Conservation (phyloP, 495 filamentous ascomycete genomes). For the Chaetomium cochliodes region DNA sequence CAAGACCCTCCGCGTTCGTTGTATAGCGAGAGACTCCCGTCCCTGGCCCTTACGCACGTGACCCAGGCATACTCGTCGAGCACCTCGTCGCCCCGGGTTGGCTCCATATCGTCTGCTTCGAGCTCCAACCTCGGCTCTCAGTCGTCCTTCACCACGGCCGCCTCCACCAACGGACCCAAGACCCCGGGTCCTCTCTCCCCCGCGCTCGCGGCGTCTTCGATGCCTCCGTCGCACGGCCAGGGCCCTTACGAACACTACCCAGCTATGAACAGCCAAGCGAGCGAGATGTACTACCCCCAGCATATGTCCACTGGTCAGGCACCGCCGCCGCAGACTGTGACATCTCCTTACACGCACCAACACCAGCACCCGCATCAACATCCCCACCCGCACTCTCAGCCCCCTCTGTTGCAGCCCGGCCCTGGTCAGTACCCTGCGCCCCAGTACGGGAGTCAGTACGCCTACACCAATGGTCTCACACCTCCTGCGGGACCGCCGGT, state of each 20-base stretch:
- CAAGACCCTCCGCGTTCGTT: conserved; percentile 64
- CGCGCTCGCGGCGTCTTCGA: conserved; percentile 42
- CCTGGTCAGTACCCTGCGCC: conserved; percentile 65
- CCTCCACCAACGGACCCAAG: conserved; percentile 57
- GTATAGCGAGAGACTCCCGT: conserved; percentile 75
- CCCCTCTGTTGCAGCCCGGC: conserved; percentile 77
- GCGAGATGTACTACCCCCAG: conserved; percentile 79
- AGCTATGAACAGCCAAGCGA: conserved; percentile 77
- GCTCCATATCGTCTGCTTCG: conserved; percentile 59
- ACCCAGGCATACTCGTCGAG: conserved; percentile 62
- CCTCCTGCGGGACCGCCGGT: conserved; percentile 67
- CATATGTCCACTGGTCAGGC: conserved; percentile 82
- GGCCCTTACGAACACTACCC: conserved; percentile 55
- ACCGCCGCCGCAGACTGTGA: conserved; percentile 76
- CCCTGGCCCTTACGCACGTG: conserved; percentile 67
- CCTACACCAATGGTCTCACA: conserved; percentile 70
- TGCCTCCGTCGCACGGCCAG: conserved; percentile 44
- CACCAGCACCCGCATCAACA: conserved; percentile 5
- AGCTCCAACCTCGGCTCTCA: conserved; percentile 54
- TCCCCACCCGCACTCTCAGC: conserved; percentile 48
- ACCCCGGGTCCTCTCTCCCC: conserved; percentile 51
- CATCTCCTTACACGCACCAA: conserved; percentile 70
- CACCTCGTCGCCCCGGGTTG: conserved; percentile 67
- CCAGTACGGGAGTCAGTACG: conserved; percentile 60
- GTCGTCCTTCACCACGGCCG: conserved; percentile 54